A percentile compares a stretch with the other conserved stretches of the same genome.
These are phyloP conservation scores for Pseudophaeomoniella oleicola DNA, from an alignment of 2,329 filamentous ascomycete species.

Conservation along the genomic window DNA sequence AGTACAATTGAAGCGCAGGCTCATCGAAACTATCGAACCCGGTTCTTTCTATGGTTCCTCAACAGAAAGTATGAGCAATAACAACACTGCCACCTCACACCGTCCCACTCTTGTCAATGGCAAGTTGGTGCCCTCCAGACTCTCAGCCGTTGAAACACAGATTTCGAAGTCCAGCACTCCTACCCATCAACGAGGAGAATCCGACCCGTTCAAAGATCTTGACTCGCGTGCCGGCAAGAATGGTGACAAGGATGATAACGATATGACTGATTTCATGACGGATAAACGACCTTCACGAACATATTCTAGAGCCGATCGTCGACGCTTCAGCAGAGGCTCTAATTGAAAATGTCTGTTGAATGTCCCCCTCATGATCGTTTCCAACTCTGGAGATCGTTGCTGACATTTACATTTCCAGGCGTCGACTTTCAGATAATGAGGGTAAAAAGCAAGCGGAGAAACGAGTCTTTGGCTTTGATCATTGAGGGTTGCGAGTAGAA, in stretches of 20 bases:
- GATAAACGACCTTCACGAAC: background rate
- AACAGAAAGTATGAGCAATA: background rate
- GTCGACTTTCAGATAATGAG: no score
- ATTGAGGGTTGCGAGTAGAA: no score
- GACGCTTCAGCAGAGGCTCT: background rate
- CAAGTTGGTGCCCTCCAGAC: background rate
- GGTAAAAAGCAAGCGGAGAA: no score
- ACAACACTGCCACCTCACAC: background rate
- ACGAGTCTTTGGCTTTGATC: no score
- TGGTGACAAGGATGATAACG: background rate
- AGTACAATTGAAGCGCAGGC: background rate
- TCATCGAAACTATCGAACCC: background rate
- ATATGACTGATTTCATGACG: background rate
- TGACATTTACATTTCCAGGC: no score
- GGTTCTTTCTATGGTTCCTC: background rate
- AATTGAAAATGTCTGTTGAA: no score
- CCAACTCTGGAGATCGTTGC: no score
- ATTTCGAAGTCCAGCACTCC: background rate
- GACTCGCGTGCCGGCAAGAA: background rate
- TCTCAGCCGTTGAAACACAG: background rate
- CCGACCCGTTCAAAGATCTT: no score
- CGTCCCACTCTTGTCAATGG: background rate
- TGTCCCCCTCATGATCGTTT: no score
- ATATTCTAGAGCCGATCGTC: background rate
- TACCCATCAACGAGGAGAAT: no score